phyloP scores from a whole-genome alignment of 805 yeast genomes.

The Zygosaccharomyces lentus region DNA sequence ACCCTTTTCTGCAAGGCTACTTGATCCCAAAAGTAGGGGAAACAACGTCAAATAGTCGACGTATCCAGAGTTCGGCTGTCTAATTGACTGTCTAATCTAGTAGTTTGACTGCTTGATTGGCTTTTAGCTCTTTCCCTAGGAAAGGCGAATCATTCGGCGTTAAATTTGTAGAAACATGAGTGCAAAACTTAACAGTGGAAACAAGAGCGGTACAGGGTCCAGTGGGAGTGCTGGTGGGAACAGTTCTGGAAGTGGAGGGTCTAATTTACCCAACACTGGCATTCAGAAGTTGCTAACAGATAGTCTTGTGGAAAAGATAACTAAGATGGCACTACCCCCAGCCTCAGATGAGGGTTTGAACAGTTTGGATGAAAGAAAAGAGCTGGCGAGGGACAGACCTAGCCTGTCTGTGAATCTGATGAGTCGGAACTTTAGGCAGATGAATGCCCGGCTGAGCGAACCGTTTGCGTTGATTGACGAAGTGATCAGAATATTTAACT shows the following conservation, averaged over 20 bases:
- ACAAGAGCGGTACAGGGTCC: constrained; percentile 1
- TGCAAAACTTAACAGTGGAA: constrained; percentile 5
- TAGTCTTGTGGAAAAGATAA: constrained; percentile 63
- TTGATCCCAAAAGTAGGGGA: not conserved
- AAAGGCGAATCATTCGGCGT: not conserved
- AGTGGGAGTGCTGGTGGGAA: constrained; percentile 3
- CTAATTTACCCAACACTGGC: constrained; percentile 15
- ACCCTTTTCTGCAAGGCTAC: not conserved
- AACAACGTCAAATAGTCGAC: constrained; percentile 1
- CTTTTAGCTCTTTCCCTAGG: not conserved
- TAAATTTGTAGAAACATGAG: not conserved
- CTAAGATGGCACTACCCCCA: constrained; percentile 70
- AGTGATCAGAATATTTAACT: constrained; percentile 49
- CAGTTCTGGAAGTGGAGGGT: constrained; percentile 6
- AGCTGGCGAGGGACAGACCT: constrained; percentile 60
- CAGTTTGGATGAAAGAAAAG: constrained; percentile 50
- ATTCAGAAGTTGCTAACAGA: constrained; percentile 49
- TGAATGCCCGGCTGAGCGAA: constrained; percentile 57
- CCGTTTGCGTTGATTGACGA: constrained; percentile 61
- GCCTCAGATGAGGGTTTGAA: constrained; percentile 44
- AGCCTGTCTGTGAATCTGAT: constrained; percentile 63
- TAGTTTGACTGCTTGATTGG: not conserved
- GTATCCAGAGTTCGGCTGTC: constrained; percentile 5
- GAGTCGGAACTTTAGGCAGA: constrained; percentile 60
- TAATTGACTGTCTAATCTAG: not conserved